Conservation (phyloP, 2,329 filamentous ascomycete species). For the Penicillium polonicum region DNA sequence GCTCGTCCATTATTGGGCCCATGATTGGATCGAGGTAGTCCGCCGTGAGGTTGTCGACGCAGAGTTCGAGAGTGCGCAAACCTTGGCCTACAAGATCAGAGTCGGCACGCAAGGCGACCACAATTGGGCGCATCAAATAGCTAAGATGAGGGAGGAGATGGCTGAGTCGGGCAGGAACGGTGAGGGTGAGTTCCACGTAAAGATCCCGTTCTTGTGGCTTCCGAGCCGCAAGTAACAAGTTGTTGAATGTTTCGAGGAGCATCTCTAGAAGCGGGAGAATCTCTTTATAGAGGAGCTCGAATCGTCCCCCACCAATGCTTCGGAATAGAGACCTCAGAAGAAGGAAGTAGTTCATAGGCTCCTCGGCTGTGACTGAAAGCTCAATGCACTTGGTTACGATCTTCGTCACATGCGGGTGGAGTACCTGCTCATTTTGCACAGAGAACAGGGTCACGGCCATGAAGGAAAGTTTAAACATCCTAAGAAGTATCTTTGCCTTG, state of each 20-base stretch:
- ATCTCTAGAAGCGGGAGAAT: conserved; percentile 95
- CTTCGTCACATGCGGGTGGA: conserved; percentile 93
- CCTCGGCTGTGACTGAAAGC: conserved; percentile 88
- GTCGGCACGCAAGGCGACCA: conserved; percentile 89
- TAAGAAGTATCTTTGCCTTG: conserved; percentile 86
- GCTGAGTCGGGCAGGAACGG: conserved; percentile 88
- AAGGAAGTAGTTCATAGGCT: conserved; percentile 98
- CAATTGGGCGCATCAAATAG: conserved; percentile 93
- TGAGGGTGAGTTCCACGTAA: conserved; percentile 95
- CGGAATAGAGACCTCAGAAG: conserved; percentile 88
- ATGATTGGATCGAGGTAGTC: conserved; percentile 99
- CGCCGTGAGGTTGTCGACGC: conserved; percentile 95
- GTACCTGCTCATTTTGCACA: conserved; percentile 88
- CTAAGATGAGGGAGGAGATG: conserved; percentile 93
- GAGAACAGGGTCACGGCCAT: conserved; percentile 99
- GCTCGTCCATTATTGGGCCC: conserved; percentile 96
- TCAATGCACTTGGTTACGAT: conserved; percentile 98
- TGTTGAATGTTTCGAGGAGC: conserved; percentile 96
- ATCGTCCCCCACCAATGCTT: conserved; percentile 94
- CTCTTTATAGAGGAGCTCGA: conserved; percentile 97
- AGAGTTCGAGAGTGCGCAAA: conserved; percentile 87
- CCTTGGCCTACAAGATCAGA: conserved; percentile 94
- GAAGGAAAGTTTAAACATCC: conserved; percentile 96
- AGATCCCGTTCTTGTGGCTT: conserved; percentile 90
- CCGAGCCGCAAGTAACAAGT: conserved; percentile 81